Evolutionary conservation across 2,329 filamentous ascomycete genomes (phyloP), one percentile per base, ranked within the genome.

Genomic region (Neospermospora avenae): DNA sequence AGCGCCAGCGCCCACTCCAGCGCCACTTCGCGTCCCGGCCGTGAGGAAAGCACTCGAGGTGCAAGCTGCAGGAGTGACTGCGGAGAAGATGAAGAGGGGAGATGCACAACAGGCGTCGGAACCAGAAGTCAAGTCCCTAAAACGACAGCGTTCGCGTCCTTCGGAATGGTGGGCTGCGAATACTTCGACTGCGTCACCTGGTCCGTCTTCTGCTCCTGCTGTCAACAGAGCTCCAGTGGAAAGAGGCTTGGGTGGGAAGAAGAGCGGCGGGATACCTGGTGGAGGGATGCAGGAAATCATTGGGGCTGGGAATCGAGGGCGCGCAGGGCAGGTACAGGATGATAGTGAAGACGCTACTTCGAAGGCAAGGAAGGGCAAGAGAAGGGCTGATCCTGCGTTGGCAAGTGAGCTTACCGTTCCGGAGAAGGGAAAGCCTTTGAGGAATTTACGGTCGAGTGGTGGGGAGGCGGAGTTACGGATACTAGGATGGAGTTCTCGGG

Each of bases 151-250:
- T 14, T 65, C 61, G 5, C 61, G 62, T 16, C 69, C 70, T 10
- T 67, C 67, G 49, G 63, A 68, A 4, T 71, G 65, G 66, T 71
- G 69, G 69, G 66, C 62, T 45, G 66, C 56, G 34, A 58, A 58
- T 45, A 45, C 60, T 59, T 53, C 61, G 49, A 63, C 20, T 55
- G 51, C 58, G 48, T 45, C 52, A 18, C 22, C 46, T 28, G n/a
- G 18, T 39, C 20, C 46, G 18, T 11, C 25, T 16, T 8, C 44
- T 2, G 18, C 14, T 13, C n/a, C 24, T 20, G 22, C 24, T 13
- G 14, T 13, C 22, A 51, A 20, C 22, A 7, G 14, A 18, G 39
- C 11, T 3, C 14, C 22, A 3, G 24, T 25, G 44, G 24, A 42
- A 39, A 48, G 35, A 16, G 37, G 14, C 7, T 39, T 31, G 11